Percentiles rank a stretch among this genome's conserved stretches.
phyloP scores from a whole-genome alignment of 768 basidiomycete genomes.

The Pleurotus cornucopiae region DNA sequence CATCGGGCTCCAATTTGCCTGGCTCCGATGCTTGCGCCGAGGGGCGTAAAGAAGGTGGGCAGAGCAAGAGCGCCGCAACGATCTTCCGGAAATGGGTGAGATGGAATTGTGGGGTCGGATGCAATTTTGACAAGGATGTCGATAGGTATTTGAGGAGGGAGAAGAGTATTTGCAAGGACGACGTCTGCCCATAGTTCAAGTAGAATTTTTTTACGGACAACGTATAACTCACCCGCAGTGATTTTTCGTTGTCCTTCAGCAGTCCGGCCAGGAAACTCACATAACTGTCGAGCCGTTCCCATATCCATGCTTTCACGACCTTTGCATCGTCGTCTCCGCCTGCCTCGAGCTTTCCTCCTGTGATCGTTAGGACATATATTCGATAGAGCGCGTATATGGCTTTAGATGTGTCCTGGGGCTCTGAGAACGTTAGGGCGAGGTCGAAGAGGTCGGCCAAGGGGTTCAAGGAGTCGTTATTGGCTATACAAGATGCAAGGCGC shows the following conservation, averaged over 20 bases:
- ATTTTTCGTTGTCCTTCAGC: slow-evolving; percentile 73
- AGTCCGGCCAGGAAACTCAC: slow-evolving; percentile 64
- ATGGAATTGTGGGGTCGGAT: slow-evolving; percentile 60
- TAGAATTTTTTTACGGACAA: not conserved
- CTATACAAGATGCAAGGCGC: slow-evolving; percentile 48
- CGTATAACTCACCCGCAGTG: slow-evolving; percentile 55
- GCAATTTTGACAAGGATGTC: slow-evolving; percentile 47
- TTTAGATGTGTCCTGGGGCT: slow-evolving; percentile 61
- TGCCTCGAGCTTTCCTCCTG: slow-evolving; percentile 49
- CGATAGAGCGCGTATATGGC: slow-evolving; percentile 82
- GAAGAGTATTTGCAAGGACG: slow-evolving; percentile 60
- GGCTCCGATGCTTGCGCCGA: slow-evolving; percentile 16
- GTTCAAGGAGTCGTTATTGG: slow-evolving; percentile 65
- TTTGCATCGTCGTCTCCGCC: slow-evolving; percentile 49
- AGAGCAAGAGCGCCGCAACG: slow-evolving; percentile 53
- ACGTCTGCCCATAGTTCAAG: not conserved
- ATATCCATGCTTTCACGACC: slow-evolving; percentile 75
- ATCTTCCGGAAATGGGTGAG: slow-evolving; percentile 64
- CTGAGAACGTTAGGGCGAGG: slow-evolving; percentile 41
- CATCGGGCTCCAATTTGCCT: slow-evolving; percentile 49
- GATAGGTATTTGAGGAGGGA: slow-evolving; percentile 77
- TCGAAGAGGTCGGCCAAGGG: slow-evolving; percentile 70
- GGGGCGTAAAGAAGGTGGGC: slow-evolving; percentile 44
- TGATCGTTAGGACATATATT: slow-evolving; percentile 63
- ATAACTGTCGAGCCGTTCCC: slow-evolving; percentile 70